Conservation (phyloP, 441 rosid genomes). For the Flueggea neowawraea region DNA sequence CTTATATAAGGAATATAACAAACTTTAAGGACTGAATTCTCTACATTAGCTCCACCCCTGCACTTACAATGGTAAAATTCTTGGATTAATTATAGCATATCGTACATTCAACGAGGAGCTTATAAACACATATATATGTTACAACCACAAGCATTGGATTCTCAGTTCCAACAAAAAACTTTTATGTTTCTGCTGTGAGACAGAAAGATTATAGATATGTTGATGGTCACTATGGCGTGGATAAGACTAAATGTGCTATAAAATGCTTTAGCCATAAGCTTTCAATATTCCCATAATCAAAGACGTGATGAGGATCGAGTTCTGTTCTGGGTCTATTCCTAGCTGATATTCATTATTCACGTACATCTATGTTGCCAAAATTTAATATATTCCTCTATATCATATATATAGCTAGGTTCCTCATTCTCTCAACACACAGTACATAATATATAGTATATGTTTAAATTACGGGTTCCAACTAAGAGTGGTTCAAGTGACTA, state of each 20-base stretch:
- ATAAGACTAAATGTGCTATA: constrained; percentile 41
- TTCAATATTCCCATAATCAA: constrained; percentile 21
- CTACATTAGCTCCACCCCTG: too few species aligned
- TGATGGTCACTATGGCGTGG: constrained; percentile 23
- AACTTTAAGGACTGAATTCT: too few species aligned
- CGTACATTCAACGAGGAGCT: constrained; percentile 31
- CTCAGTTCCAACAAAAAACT: constrained; percentile 19
- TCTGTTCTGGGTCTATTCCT: neutral
- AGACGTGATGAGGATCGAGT: constrained; percentile 10
- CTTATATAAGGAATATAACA: too few species aligned
- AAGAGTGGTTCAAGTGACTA: constrained; percentile 26
- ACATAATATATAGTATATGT: too few species aligned
- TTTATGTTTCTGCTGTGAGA: constrained; percentile 19
- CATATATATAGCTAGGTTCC: too few species aligned
- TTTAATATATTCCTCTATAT: neutral
- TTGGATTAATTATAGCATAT: neutral
- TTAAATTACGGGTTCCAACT: too few species aligned
- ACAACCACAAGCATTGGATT: constrained; percentile 45
- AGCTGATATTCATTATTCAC: constrained; percentile 8
- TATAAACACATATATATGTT: neutral
- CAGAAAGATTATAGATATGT: neutral
- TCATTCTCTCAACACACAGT: too few species aligned
- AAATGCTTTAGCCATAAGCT: constrained; percentile 27
- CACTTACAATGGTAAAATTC: too few species aligned
- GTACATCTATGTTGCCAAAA: constrained; percentile 19